A percentile compares a stretch with the other conserved stretches of the same genome.
Evolutionary conservation across 306 rosid species (phyloP).

Genomic region (Rubus parviflorus): DNA sequence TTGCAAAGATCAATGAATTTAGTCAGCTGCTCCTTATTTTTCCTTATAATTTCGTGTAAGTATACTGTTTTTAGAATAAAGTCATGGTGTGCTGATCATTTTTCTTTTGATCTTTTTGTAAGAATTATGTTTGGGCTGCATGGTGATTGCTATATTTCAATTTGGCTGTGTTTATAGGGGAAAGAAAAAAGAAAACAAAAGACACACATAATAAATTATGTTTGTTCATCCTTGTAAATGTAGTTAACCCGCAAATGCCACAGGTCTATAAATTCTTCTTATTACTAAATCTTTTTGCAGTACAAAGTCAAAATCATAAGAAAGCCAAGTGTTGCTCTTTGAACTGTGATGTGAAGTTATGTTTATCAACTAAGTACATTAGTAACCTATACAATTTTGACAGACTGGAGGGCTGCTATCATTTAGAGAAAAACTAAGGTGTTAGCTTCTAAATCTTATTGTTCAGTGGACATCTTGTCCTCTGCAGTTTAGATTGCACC

Average conservation of each 20-base stretch:
- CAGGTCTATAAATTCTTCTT: background rate
- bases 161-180: background rate
- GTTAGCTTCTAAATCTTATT: background rate
- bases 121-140: background rate
- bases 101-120: background rate
- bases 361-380: no score
- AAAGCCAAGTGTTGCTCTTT: background rate
- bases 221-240: background rate
- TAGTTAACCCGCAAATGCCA: background rate
- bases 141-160: background rate
- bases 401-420: no score
- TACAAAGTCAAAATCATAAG: background rate
- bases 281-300: background rate
- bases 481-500: background rate
- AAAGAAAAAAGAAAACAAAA: no score
- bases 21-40: background rate
- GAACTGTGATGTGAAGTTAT: background rate
- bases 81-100: background rate
- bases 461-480: background rate
- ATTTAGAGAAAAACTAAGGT: background rate
- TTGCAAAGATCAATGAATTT: background rate
- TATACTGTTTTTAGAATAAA: background rate
- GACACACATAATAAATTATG: no score
- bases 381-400: no score
- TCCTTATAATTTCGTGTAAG: background rate